Base-by-base conservation (phyloP, 1,284 basidiomycete species). In the Porphyrellus sp. region DNA sequence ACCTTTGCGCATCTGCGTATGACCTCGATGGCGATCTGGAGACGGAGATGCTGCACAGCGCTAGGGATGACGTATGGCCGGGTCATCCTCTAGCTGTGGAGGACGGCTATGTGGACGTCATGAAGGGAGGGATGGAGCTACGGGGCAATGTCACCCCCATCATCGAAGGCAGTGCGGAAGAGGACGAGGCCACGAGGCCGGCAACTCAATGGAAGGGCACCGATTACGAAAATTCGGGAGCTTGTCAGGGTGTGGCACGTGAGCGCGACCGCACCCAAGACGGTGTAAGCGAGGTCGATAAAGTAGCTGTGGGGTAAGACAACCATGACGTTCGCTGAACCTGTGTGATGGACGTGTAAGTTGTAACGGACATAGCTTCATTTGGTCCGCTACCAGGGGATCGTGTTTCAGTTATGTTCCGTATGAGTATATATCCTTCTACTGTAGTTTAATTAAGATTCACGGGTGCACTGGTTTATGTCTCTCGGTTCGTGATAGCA, bases 11-110 rank as follows among this genome's bases (percentile, higher is more conserved):
- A 4, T 64, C 63, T 1, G 62, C 65, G n/a, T 65, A 69, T 4
- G 64, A 65, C 41, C 59, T 65, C 3, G 64, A 65, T 39, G 51
- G 51, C 8, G 63, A 64, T 34, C 25, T 64, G 47, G 60, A 65
- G 55, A 38, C 46, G 15, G 65, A 63, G 53, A 70, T 69, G 67
- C 23, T 65, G 20, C 58, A 69, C 20, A 65, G 60, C 9, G 62
- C 61, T 16, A 49, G 39, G 24, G 46, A 56, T 40, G 57, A 65
- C 40, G 20, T 49, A 8, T 60, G 54, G 53, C 4, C 41, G 16
- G 46, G 51, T 1, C 62, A 40, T 34, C 12, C 23, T 1, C 18
- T 61, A 8, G 53, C 44, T 46, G 9, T 65, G n/a, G 63, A 41
- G 33, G 51, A 49, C 8, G 43, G 28, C 42, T 42, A 38, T 46